These are phyloP conservation scores for Nitzschia sp. DNA, from an alignment of 108 stramenopile genomes.

Conservation along the genomic window DNA sequence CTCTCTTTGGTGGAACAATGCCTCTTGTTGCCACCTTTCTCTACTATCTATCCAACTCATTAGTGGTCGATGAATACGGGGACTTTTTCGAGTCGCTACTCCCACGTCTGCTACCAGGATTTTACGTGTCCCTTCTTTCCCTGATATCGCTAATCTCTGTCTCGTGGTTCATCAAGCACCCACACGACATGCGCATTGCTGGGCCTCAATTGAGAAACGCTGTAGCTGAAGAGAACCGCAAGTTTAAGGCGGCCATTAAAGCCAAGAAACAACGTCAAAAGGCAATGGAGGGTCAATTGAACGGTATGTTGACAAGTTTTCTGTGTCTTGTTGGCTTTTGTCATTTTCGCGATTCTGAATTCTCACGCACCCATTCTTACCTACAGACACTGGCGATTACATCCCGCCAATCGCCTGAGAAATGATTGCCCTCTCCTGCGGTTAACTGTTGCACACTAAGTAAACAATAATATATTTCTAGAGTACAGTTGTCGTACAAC, in stretches of 20 bases:
- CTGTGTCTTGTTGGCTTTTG: too few relatives aligned
- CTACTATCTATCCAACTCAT: constrained; percentile 39
- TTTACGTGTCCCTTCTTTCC: constrained; percentile 58
- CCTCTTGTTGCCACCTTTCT: constrained; percentile 61
- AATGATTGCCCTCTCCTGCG: too few relatives aligned
- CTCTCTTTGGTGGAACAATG: constrained; percentile 69
- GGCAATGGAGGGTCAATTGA: constrained; percentile 27
- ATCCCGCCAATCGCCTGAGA: constrained; percentile 11
- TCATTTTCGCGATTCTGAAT: too few relatives aligned
- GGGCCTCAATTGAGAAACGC: constrained; percentile 43
- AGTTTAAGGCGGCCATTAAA: constrained; percentile 19
- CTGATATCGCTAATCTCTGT: constrained; percentile 38
- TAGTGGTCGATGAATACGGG: constrained; percentile 30
- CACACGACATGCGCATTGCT: constrained; percentile 62
- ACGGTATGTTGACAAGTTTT: constrained; percentile 7
- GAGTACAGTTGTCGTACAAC: too few relatives aligned
- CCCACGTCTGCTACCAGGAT: constrained; percentile 54
- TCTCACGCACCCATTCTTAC: too few relatives aligned
- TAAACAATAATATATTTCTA: too few relatives aligned
- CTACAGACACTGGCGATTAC: not conserved
- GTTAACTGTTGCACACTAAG: too few relatives aligned
- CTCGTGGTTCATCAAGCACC: constrained; percentile 46
- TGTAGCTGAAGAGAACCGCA: constrained; percentile 40
- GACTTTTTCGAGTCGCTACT: constrained; percentile 36
- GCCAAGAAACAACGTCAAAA: constrained; percentile 32